Conservation (phyloP, 495 filamentous ascomycete species). For the Astrocystis sublimbata region DNA sequence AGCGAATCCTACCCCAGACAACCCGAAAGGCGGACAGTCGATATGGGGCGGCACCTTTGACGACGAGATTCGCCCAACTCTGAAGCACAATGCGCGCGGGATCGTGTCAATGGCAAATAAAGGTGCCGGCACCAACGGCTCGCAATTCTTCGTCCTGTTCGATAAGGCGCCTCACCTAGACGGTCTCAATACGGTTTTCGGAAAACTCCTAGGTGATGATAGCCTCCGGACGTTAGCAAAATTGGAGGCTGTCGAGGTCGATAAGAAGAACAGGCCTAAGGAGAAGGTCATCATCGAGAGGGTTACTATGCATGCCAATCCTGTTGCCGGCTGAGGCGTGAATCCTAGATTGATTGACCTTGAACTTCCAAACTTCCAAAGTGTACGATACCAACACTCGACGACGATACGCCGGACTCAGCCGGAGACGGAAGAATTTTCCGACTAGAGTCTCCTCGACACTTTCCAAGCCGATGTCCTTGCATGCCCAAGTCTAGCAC, state of each 20-base stretch:
- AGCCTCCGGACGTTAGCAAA: constrained; percentile 68
- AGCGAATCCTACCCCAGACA: constrained; percentile 57
- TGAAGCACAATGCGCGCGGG: constrained; percentile 84
- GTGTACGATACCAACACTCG: background rate
- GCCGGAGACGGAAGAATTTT: too few relatives aligned
- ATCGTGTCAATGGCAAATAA: constrained; percentile 95
- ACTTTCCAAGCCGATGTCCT: too few relatives aligned
- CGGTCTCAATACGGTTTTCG: constrained; percentile 92
- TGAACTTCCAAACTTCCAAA: background rate
- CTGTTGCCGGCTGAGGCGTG: constrained; percentile 69
- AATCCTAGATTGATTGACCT: too few relatives aligned
- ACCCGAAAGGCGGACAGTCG: constrained; percentile 77
- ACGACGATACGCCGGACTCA: too few relatives aligned
- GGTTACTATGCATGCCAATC: constrained; percentile 93
- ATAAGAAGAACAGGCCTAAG: constrained; percentile 86
- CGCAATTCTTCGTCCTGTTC: constrained; percentile 91
- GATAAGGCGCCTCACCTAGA: constrained; percentile 88
- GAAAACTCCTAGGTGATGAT: constrained; percentile 68
- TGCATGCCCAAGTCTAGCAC: too few relatives aligned
- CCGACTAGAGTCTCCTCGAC: too few relatives aligned
- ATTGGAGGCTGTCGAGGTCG: constrained; percentile 76
- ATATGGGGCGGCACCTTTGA: constrained; percentile 85
- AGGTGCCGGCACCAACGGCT: constrained; percentile 81
- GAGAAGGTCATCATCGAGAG: constrained; percentile 66
- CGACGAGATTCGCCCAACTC: constrained; percentile 85